Base-by-base conservation (phyloP, 768 basidiomycete genomes). In the Tulasnella sp. region DNA sequence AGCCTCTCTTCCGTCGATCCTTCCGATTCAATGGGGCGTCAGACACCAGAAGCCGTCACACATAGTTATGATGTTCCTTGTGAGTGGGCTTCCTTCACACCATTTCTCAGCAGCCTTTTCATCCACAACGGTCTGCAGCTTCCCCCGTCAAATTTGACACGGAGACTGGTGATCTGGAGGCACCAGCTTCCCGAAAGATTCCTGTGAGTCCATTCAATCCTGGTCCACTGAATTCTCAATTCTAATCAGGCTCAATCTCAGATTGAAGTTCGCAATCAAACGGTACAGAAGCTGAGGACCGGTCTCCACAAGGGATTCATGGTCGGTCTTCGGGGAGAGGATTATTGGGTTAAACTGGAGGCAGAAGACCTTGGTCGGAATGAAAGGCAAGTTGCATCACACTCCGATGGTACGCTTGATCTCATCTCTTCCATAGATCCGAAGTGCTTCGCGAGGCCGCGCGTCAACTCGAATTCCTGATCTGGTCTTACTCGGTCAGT, bases 401-500 rank as follows among this genome's bases (percentile, higher is more conserved):
- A 83, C 1, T 79, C 81, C 3, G 80, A 75, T 34, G 24, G 39
- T 19, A 81, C 84, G 40, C 82, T 80, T 71, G 84, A 7, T 16
- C 73, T 74, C 19, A 74, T 21, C 19, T 81, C 1, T 34, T 75
- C 56, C 56, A 6, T 75, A 21, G 73, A 75, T 46, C 74, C 76
- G 58, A 80, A 31, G 82, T 88, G 16, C 82, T 92, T 21, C 86
- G 85, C 36, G 80, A 83, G 0, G 84, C 85, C 2, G 89, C 91
- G 5, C 86, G 84, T 75, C 84, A 85, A 42, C 83, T 91, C 10
- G 92, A 92, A 79, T 87, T 88, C 79, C 84, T 80, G 5, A 86
- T 85, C 1, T 86, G 89, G 62, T 86, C 87, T 0, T 87, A 91
- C 85, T 88, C 88, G 21, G 87, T 87, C 62, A 91, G 90, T 0